Evolutionary conservation across 352 stramenopile genomes (phyloP).

Genomic region (Phytopythium kandeliae): DNA sequence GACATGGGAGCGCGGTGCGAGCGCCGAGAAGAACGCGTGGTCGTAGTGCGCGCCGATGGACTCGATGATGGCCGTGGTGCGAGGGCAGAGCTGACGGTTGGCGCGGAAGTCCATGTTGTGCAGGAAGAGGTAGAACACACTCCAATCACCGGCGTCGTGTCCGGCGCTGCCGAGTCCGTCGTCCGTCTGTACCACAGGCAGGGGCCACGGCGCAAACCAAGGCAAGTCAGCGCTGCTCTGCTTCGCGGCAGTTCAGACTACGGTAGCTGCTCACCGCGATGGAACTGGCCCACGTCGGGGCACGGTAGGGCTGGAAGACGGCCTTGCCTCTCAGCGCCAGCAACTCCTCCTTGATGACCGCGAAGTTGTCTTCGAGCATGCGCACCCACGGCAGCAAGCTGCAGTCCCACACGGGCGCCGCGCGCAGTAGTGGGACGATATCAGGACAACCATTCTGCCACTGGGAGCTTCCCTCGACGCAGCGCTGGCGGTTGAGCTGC

Average conservation of each 20-base stretch:
- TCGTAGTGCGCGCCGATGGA: slow-evolving; percentile 62
- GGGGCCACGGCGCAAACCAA: background rate
- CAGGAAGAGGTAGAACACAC: slow-evolving; percentile 86
- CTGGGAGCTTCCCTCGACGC: slow-evolving; percentile 14
- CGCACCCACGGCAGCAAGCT: slow-evolving; percentile 37
- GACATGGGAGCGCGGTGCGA: slow-evolving; percentile 77
- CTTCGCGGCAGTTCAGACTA: slow-evolving; percentile 16
- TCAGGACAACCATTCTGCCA: slow-evolving; percentile 73
- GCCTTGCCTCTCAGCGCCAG: slow-evolving; percentile 32
- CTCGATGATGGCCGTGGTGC: slow-evolving; percentile 51
- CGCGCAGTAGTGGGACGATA: slow-evolving; percentile 40
- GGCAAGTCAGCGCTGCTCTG: background rate
- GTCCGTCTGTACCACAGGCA: slow-evolving; percentile 24
- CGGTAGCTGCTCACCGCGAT: slow-evolving; percentile 8
- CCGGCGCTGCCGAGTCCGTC: slow-evolving; percentile 72
- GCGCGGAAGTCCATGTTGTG: slow-evolving; percentile 80
- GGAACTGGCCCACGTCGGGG: slow-evolving; percentile 62
- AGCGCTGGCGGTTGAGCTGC: slow-evolving; percentile 52
- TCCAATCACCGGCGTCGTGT: slow-evolving; percentile 82
- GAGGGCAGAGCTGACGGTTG: slow-evolving; percentile 64
- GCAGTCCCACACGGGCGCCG: slow-evolving; percentile 45
- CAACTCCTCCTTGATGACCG: slow-evolving; percentile 57
- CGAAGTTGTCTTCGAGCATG: slow-evolving; percentile 42
- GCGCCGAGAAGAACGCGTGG: slow-evolving; percentile 85
- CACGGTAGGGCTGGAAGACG: slow-evolving; percentile 75